Evolutionary conservation across 257 asterid genomes (phyloP).

Genomic region (Salvia rosmarinus): DNA sequence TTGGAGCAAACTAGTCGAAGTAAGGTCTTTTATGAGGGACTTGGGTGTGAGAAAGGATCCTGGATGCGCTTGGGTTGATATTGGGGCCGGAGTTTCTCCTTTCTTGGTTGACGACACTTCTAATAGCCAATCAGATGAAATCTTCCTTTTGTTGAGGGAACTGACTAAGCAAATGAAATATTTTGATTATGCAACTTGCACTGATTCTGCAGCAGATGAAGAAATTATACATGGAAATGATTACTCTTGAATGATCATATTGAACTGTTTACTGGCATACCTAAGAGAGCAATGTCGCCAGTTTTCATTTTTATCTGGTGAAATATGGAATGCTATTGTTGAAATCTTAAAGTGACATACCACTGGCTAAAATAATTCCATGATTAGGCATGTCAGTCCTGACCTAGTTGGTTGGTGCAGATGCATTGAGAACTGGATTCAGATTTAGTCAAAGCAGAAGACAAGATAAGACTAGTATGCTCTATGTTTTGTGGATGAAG

Average conservation of each 20-base stretch:
- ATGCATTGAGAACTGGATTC: background rate
- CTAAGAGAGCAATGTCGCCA: background rate
- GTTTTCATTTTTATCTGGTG: conserved; percentile 8
- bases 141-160: conserved; percentile 50
- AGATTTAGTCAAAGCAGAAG: background rate
- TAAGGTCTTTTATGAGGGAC: conserved; percentile 74
- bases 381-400: background rate
- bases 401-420: conserved; percentile 15
- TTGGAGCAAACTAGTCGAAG: conserved; percentile 73
- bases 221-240: conserved; percentile 38
- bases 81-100: conserved; percentile 64
- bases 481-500: background rate
- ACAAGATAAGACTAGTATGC: background rate
- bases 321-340: no score
- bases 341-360: no score
- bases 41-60: conserved; percentile 79
- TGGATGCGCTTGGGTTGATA: conserved; percentile 83
- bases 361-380: background rate
- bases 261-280: background rate
- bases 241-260: background rate
- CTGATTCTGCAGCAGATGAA: conserved; percentile 45
- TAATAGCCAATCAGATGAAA: conserved; percentile 49
- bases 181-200: conserved; percentile 44
- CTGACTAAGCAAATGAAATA: conserved; percentile 65
- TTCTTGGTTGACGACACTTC: conserved; percentile 71